Evolutionary conservation across 2,329 filamentous ascomycete genomes (phyloP).

Genomic region (Seiridium unicorne): DNA sequence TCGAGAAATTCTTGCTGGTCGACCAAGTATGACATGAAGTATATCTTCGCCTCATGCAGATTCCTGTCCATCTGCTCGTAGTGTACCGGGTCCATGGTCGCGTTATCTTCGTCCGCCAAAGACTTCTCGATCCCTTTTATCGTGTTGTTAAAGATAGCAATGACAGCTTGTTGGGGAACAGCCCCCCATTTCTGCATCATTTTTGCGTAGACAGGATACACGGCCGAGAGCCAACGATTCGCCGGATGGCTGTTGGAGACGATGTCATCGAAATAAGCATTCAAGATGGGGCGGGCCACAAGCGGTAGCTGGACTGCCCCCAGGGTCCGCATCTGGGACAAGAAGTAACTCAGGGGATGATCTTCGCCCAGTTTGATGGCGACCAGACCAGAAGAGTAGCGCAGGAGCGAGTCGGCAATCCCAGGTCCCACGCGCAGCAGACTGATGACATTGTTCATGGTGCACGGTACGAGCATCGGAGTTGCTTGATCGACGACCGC

Average conservation of each 20-base stretch:
- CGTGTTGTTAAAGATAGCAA: not conserved
- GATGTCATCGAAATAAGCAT: slow-evolving; percentile 7
- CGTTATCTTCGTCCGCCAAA: not conserved
- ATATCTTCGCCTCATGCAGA: not conserved
- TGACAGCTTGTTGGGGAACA: not conserved
- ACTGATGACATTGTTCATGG: slow-evolving; percentile 4
- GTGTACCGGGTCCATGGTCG: not conserved
- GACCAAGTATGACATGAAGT: not conserved
- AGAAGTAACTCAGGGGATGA: slow-evolving; percentile 7
- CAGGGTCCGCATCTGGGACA: not conserved
- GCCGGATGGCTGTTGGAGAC: slow-evolving; percentile 4
- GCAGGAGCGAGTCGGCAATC: slow-evolving; percentile 4
- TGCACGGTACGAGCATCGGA: not conserved
- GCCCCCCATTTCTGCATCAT: not conserved
- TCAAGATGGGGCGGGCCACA: not conserved
- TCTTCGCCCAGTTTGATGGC: slow-evolving; percentile 6
- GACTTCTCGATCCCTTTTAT: not conserved
- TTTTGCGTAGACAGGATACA: not conserved
- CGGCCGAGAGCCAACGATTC: not conserved
- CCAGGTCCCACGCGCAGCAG: slow-evolving; percentile 5
- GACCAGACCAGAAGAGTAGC: slow-evolving; percentile 2
- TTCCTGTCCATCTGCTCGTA: not conserved
- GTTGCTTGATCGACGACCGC: slow-evolving; percentile 1
- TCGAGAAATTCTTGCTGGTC: not conserved
- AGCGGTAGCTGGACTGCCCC: not conserved